These are phyloP conservation scores for Tulasnella sp. DNA, from an alignment of 768 basidiomycete species.

Conservation along the genomic window DNA sequence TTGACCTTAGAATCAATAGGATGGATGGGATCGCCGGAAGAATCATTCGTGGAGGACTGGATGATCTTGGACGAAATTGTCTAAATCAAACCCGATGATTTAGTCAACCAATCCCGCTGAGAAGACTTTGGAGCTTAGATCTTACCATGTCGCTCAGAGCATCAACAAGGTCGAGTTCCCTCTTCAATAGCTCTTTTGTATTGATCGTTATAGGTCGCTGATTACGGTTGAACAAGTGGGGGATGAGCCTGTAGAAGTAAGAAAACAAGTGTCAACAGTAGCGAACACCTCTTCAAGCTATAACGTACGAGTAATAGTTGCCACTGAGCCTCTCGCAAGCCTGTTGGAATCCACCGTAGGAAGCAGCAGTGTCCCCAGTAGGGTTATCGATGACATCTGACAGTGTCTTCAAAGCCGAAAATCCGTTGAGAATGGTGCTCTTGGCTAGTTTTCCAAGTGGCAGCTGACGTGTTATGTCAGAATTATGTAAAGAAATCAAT, in stretches of 20 bases:
- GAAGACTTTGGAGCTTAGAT: neutral
- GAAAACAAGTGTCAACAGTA: neutral
- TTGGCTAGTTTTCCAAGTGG: constrained; percentile 55
- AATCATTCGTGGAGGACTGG: constrained; percentile 30
- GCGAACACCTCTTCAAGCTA: neutral
- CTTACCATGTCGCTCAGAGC: constrained; percentile 50
- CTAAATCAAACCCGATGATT: constrained; percentile 22
- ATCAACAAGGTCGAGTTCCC: constrained; percentile 50
- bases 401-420: constrained; percentile 43
- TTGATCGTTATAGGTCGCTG: constrained; percentile 35
- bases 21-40: constrained; percentile 37
- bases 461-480: constrained; percentile 21
- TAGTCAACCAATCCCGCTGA: neutral
- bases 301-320: constrained; percentile 43
- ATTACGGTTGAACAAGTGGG: constrained; percentile 44
- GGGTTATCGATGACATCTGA: constrained; percentile 41
- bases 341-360: constrained; percentile 27
- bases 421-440: constrained; percentile 45
- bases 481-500: neutral
- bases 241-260: constrained; percentile 35
- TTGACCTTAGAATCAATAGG: constrained; percentile 44
- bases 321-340: constrained; percentile 37
- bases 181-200: constrained; percentile 30
- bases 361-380: constrained; percentile 28
- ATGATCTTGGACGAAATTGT: constrained; percentile 50